Evolutionary conservation across 2,329 filamentous ascomycete species (phyloP), one percentile per base, ranked within the genome.

Genomic region (Ciborinia camelliae): DNA sequence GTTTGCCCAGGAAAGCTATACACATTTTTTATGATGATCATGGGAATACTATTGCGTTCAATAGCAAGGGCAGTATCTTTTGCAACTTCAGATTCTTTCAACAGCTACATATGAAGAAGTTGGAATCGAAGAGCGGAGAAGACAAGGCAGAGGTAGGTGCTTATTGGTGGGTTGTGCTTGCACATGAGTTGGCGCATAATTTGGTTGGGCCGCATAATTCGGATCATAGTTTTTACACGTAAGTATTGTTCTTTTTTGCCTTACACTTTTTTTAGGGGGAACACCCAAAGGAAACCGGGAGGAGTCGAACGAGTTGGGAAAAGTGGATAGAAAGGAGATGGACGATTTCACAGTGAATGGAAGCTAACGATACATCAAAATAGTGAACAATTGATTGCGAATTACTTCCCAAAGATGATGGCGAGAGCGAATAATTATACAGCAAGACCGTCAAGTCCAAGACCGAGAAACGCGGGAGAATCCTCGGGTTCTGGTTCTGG

Each of bases 151-250:
- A 95, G 67, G 91, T 91, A 3, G 80, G 86, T 65, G 85, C 89
- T 1, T 96, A 93, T 81, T 98, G 94, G 94, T 97, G 90, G 86
- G 90, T 97, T 68, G 92, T 95, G n/a, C 76, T 97, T 67, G 96
- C 92, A 68, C 95, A 99, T 75, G 96, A 99, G 79, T 79, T 99
- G 76, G 93, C 95, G 65, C 95, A 99, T 78, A 99, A 99, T 75
- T 79, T 99, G 63, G 91, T 97, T 10, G 78, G 79, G 45, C 83
- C 86, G 68, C 94, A 98, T 76, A 89, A 89, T 73, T 81, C 90
- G 20, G 84, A 90, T 62, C 92, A 96, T 77, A 90, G 88, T 72
- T 96, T 88, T 74, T 96, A 95, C 74, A 94, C 89, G 79, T 87
- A 78, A 77, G 83, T 72, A 51, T 67, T 63, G 28, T 35, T 30